phyloP scores from a whole-genome alignment of 192 early-diverging fungal species.

The Chytriomyces sp. region DNA sequence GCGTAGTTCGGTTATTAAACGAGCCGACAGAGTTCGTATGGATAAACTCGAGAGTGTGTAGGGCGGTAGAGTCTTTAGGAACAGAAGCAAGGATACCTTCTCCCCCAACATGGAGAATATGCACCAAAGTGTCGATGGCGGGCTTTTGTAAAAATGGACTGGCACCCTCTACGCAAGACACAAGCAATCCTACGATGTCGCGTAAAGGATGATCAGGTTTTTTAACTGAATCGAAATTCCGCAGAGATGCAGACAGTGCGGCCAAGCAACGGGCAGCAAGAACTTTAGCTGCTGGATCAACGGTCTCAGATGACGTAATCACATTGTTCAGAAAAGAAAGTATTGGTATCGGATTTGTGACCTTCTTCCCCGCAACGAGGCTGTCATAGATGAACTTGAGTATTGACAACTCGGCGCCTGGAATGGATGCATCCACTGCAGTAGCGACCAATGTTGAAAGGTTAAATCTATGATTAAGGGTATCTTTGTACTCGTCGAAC shows the following conservation, averaged over 20 bases:
- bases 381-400: constrained; percentile 5
- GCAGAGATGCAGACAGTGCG: not conserved
- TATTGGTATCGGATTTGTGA: not conserved
- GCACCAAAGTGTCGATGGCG: not conserved
- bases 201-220: not conserved
- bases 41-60: no score
- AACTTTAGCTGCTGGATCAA: not conserved
- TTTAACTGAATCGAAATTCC: not conserved
- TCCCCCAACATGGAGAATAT: not conserved
- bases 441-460: constrained; percentile 10
- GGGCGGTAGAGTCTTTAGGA: not conserved
- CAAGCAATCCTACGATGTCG: constrained; percentile 1
- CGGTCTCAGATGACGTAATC: not conserved
- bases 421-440: constrained; percentile 14
- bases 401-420: constrained; percentile 12
- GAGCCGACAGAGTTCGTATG: no score
- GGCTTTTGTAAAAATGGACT: not conserved
- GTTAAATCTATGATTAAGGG: not conserved
- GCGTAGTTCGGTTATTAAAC: no score
- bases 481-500: not conserved
- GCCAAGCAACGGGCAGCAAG: constrained; percentile 17
- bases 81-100: not conserved
- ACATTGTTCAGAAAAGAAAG: not conserved
- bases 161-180: not conserved
- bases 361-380: not conserved